Evolutionary conservation across 2,329 filamentous ascomycete genomes (phyloP).

Genomic region (Penicillium rolfsii): DNA sequence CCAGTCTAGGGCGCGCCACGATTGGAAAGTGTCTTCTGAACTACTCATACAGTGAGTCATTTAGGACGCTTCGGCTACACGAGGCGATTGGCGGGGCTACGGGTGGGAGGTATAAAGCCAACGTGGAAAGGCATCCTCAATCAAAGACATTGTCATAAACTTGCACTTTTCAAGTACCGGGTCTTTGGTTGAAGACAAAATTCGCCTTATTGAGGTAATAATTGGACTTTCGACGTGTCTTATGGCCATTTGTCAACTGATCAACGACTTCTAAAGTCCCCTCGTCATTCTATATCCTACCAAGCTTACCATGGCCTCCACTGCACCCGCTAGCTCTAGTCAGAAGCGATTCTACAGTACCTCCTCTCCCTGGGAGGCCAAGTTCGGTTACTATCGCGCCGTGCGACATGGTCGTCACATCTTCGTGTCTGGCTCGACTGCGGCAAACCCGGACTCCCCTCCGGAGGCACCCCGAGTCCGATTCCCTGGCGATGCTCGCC

Average conservation of each 20-base stretch:
- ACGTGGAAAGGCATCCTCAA: background rate
- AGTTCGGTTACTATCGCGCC: conserved; percentile 45
- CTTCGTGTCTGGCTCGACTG: conserved; percentile 46
- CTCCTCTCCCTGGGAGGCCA: conserved; percentile 41
- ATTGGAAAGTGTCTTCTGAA: no score
- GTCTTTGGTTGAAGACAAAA: background rate
- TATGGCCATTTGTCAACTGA: background rate
- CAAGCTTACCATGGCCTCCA: conserved; percentile 1
- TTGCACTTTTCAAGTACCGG: background rate
- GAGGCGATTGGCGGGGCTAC: background rate
- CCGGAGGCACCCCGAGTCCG: conserved; percentile 34
- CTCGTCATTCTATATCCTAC: background rate
- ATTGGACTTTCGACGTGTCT: background rate
- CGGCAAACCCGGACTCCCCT: conserved; percentile 38
- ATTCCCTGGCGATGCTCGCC: conserved; percentile 37
- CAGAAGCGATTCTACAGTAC: conserved; percentile 38
- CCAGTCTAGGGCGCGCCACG: no score
- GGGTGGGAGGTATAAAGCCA: background rate
- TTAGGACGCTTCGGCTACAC: background rate
- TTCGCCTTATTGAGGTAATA: background rate
- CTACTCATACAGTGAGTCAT: background rate
- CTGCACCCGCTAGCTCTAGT: background rate
- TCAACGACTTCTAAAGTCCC: background rate
- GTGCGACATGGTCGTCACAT: conserved; percentile 41
- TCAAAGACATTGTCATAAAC: background rate